A percentile compares a stretch with the other conserved stretches of the same genome.
Conservation (phyloP, 345 rosid genomes). For the Erucastrum elatum region DNA sequence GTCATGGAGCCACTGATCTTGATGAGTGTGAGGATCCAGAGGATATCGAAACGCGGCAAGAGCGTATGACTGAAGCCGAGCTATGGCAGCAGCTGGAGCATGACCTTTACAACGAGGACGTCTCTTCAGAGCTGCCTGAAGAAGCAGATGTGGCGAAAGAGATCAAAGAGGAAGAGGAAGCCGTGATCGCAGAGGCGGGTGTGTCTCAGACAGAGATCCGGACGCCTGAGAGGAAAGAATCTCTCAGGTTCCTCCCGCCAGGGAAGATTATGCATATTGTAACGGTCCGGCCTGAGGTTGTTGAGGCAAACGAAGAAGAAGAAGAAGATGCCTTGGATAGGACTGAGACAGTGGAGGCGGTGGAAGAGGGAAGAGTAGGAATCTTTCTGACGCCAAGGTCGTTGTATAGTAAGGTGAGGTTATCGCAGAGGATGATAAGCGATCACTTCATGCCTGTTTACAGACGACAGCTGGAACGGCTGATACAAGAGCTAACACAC, state of each 20-base stretch:
- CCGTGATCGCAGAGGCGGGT: constrained; percentile 77
- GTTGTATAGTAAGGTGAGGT: constrained; percentile 83
- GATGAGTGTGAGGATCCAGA: constrained; percentile 48
- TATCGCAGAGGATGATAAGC: constrained; percentile 82
- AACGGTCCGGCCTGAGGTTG: constrained; percentile 44
- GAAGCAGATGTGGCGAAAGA: constrained; percentile 59
- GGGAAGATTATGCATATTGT: constrained; percentile 92
- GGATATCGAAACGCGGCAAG: constrained; percentile 45
- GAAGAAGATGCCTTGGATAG: constrained; percentile 20
- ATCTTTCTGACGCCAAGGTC: constrained; percentile 75
- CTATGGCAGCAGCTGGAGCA: constrained; percentile 94
- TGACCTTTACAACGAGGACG: constrained; percentile 57
- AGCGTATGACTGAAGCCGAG: constrained; percentile 69
- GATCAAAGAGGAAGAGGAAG: constrained; percentile 90
- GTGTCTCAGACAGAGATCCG: constrained; percentile 46
- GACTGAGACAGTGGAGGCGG: constrained; percentile 24
- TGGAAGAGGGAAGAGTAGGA: constrained; percentile 56
- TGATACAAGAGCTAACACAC: constrained; percentile 67
- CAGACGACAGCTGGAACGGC: constrained; percentile 74
- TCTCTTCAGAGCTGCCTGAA: constrained; percentile 37
- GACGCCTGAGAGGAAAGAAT: constrained; percentile 63
- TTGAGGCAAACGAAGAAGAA: constrained; percentile 28
- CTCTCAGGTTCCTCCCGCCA: constrained; percentile 78
- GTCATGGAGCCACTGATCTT: constrained; percentile 34
- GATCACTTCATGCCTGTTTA: constrained; percentile 98